These are phyloP conservation scores for Ichthyophthirius multifiliis DNA, from an alignment of 169 alveolate genomes.

Conservation along the genomic window DNA sequence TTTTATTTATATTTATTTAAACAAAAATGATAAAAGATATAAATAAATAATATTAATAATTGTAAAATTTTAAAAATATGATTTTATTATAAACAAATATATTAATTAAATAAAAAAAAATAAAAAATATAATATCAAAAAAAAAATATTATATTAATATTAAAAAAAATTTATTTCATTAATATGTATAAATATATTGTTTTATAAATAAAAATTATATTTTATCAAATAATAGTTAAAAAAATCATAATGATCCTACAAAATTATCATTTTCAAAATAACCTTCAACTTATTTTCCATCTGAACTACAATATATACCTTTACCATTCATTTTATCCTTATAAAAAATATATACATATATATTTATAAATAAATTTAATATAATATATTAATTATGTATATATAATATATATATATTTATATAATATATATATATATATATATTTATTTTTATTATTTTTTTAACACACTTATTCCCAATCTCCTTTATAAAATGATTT, in stretches of 20 bases:
- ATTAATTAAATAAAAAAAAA: too few relatives aligned
- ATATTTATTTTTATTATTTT: not conserved
- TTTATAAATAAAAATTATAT: too few relatives aligned
- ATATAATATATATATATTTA: not conserved
- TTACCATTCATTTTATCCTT: conserved; percentile 40
- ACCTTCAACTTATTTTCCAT: conserved; percentile 35
- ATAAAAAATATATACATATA: not conserved
- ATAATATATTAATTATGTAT: not conserved
- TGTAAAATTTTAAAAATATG: not conserved
- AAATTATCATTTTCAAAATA: conserved; percentile 37
- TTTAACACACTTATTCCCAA: too few relatives aligned
- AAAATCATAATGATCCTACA: conserved; percentile 25
- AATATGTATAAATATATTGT: not conserved
- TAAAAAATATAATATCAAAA: too few relatives aligned
- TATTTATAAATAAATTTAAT: not conserved
- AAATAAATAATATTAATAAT: too few relatives aligned
- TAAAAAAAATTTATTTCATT: too few relatives aligned
- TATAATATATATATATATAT: not conserved
- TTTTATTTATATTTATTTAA: too few relatives aligned
- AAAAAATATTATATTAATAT: too few relatives aligned
- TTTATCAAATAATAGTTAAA: too few relatives aligned
- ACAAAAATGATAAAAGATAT: too few relatives aligned
- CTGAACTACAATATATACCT: conserved; percentile 29
- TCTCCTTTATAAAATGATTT: too few relatives aligned
- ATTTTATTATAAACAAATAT: not conserved